Conservation (phyloP, 352 stramenopile species). For the Bremia lactucae region DNA sequence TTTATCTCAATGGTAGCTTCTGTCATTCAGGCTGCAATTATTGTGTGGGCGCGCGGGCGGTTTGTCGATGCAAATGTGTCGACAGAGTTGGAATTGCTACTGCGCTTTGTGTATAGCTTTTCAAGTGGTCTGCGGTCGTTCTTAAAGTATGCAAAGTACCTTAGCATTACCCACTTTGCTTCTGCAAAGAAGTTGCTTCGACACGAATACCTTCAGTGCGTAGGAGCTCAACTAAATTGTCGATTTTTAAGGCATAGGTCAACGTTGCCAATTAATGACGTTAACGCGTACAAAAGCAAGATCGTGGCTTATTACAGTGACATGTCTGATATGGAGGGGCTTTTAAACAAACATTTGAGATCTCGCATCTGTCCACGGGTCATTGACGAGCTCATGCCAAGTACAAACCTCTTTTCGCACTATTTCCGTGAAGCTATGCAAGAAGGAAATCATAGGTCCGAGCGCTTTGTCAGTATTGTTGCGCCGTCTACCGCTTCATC, state of each 20-base stretch:
- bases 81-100: conserved; percentile 24
- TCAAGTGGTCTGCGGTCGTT: conserved; percentile 38
- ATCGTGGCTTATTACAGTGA: conserved; percentile 29
- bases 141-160: conserved; percentile 56
- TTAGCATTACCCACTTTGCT: conserved; percentile 29
- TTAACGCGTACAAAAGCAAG: conserved; percentile 31
- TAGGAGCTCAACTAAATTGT: conserved; percentile 7
- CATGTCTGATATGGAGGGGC: conserved; percentile 10
- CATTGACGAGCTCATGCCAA: conserved; percentile 26
- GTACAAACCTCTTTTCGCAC: conserved; percentile 26
- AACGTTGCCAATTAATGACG: conserved; percentile 13
- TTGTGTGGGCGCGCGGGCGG: conserved; percentile 28
- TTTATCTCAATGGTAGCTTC: conserved; percentile 22
- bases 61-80: conserved; percentile 26
- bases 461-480: conserved; percentile 60
- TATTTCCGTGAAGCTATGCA: conserved; percentile 44
- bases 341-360: conserved; percentile 9
- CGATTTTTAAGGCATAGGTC: conserved; percentile 5
- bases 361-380: conserved; percentile 4
- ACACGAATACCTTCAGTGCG: conserved; percentile 37
- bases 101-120: conserved; percentile 23
- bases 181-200: conserved; percentile 33
- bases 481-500: conserved; percentile 38
- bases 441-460: conserved; percentile 29
- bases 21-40: conserved; percentile 31